These are phyloP conservation scores for Phytopythium montanum DNA, from an alignment of 352 stramenopile species.

Conservation along the genomic window DNA sequence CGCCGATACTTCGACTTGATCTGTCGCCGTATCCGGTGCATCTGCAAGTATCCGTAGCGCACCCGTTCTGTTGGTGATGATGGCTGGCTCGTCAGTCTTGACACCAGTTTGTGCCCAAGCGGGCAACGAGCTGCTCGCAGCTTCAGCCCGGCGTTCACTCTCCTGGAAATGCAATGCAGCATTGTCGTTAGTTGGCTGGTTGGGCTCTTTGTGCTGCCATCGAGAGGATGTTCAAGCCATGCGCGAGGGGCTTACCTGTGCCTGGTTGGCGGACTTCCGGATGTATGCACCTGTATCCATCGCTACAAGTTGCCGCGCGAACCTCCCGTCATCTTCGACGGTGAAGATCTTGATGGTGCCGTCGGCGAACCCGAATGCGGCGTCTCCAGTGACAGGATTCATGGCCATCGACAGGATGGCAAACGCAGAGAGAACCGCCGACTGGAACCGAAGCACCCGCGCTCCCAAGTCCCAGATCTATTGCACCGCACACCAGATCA, in stretches of 20 bases:
- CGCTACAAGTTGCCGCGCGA: slow-evolving; percentile 48
- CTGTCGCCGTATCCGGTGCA: not conserved
- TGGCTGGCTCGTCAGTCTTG: not conserved
- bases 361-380: slow-evolving; percentile 67
- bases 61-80: slow-evolving; percentile 3
- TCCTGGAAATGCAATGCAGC: not conserved
- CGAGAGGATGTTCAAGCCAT: not conserved
- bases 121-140: slow-evolving; percentile 52
- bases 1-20: slow-evolving; percentile 33
- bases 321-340: slow-evolving; percentile 29
- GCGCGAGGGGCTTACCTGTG: slow-evolving; percentile 20
- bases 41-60: not conserved
- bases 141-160: not conserved
- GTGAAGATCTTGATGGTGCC: slow-evolving; percentile 59
- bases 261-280: slow-evolving; percentile 22
- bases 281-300: slow-evolving; percentile 51
- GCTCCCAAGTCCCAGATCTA: slow-evolving; percentile 78
- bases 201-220: not conserved
- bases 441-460: slow-evolving; percentile 69
- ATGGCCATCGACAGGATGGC: slow-evolving; percentile 60
- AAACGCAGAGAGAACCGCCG: slow-evolving; percentile 69
- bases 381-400: slow-evolving; percentile 62
- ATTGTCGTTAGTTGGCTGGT: not conserved
- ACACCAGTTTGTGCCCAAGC: slow-evolving; percentile 41
- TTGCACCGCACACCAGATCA: not conserved